phyloP scores from a whole-genome alignment of 257 asterid genomes.

The Prunella vulgaris region DNA sequence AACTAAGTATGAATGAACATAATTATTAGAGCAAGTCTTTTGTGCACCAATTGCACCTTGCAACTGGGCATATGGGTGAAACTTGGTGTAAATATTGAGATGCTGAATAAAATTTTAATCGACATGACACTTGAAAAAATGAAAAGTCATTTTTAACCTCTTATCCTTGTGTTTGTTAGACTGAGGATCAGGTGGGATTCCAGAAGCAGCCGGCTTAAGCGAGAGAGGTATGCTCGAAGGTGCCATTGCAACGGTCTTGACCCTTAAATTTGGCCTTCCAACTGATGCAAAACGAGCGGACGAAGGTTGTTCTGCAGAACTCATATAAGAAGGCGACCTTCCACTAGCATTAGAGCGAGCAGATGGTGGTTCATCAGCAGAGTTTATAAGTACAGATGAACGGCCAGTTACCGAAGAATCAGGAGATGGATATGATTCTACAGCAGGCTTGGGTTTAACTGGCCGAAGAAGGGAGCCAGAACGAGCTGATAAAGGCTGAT shows the following conservation, averaged over 20 bases:
- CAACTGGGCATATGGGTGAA: no score
- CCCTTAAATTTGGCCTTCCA: constrained; percentile 45
- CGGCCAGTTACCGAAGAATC: constrained; percentile 5
- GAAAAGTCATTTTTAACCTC: constrained; percentile 35
- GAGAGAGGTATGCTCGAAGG: constrained; percentile 54
- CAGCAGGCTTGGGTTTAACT: constrained; percentile 26
- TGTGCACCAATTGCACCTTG: no score
- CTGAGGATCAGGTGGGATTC: constrained; percentile 46
- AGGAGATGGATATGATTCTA: constrained; percentile 3
- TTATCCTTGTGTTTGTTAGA: constrained; percentile 54
- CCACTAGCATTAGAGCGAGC: constrained; percentile 35
- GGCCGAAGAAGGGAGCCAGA: constrained; percentile 29
- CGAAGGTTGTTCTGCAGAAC: constrained; percentile 53
- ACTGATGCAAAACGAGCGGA: constrained; percentile 51
- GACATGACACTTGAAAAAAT: background rate
- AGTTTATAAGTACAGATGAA: constrained; percentile 26
- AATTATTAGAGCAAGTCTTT: no score
- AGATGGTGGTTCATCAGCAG: constrained; percentile 54
- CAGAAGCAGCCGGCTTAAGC: constrained; percentile 39
- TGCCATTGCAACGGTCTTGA: constrained; percentile 45
- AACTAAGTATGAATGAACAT: background rate
- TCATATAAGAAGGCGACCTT: constrained; percentile 35
- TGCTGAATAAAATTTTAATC: background rate
- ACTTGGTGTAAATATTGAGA: background rate
- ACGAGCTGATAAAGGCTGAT: constrained; percentile 42